Base-by-base conservation (phyloP, 176 grass and related monocot genomes). In the Elymus sibiricus region DNA sequence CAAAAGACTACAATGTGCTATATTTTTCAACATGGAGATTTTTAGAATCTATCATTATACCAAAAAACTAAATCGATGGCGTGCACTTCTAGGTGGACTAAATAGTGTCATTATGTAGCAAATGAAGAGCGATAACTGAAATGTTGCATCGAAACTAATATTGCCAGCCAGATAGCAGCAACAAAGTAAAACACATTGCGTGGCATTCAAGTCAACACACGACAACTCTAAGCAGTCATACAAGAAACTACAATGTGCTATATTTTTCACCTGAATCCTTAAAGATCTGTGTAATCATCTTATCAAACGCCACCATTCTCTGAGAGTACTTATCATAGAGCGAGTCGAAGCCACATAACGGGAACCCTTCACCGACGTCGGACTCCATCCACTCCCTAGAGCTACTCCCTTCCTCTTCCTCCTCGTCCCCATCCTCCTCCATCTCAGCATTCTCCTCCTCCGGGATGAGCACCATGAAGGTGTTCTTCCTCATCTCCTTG, bases 391-490 rank as follows among this genome's bases (percentile, higher is more conserved):
- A 94, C 84, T 90, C 92, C 43, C 89, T 92, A 1, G 93, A 87
- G 55, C 86, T 94, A 7, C 88, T 92, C 59, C 88, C 93, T 70
- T 96, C 92, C 9, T 89, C 93, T 64, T 74, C 70, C 39, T 74
- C 70, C 24, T 74, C 95, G 5, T 76, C 89, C 1, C 86, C 92
- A 19, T 89, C 87, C 47, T 89, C 86, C 38, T 92, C 93, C 47
- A 88, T 86, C 73, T 90, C 93, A 0, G 79, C 89, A 7, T 84
- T 83, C 13, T 90, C 89, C 34, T 95, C 93, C 85, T 95, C 93
- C 0, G 97, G 97, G 38, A 99, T 99, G 24, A 94, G 84, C 60
- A 99, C 97, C 97, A 99, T 94, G 92, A 99, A 96, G 40, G 85
- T 94, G 88, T 93, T 94, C 90, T 94, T 96, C 79, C 85, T 91